Base-by-base conservation (phyloP, 768 basidiomycete genomes). In the Hygrocybe coccinea region DNA sequence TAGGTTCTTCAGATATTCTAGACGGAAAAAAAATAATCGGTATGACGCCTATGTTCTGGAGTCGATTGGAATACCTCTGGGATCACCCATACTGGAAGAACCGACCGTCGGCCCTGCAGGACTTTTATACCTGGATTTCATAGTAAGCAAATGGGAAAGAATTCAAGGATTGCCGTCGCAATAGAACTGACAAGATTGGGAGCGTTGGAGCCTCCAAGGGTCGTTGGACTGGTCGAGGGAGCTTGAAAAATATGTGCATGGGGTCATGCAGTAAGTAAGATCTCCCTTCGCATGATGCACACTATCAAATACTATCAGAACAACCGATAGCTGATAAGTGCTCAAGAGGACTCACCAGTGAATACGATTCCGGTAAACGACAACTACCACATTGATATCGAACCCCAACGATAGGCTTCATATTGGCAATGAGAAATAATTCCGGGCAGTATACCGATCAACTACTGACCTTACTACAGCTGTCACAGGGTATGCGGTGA, bases 331-430 rank as follows among this genome's bases (percentile, higher is more conserved):
- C 48, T 44, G 34, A 33, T 49, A 29, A 33, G 48, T 43, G 21
- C 21, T 15, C 19, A 34, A 24, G 52, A 59, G n/a, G 39, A 68
- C 81, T 55, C 65, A 95, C 94, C 64, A 97, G 71, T 66, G 80
- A 95, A 68, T 82, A 94, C 9, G 82, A 68, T 17, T 71, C 73
- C 0, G 91, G 85, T 37, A 74, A 75, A 3, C 91, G 82, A 63
- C 95, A 97, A 57, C 86, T 87, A 12, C 87, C 91, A 65, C 95
- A 97, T 65, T 97, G 94, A 67, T 87, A 97, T 41, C 94, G 78
- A 45, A 80, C 72, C 5, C 95, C 93, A 50, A 83, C 69, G 54
- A 95, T 93, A 24, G 76, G 70, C 89, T 92, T 62, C 37, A 55
- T 8, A 57, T 52, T 24, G 9, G 21, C 45, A 22, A 11, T 53